Base-by-base conservation (phyloP, 139 green algal genomes). In the Coelastrella sp. region DNA sequence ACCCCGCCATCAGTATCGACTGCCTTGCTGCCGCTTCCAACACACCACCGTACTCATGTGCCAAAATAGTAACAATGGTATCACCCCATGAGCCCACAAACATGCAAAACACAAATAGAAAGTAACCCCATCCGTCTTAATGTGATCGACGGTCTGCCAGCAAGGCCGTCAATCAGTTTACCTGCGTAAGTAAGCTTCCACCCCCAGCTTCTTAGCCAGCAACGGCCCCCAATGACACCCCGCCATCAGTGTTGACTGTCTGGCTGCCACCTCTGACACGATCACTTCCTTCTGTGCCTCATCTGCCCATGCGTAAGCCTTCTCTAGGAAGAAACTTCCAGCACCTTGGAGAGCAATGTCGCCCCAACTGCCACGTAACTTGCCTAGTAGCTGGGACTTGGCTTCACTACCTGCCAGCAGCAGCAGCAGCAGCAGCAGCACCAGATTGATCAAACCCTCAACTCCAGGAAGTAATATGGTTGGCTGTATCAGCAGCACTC, bases 251-350 rank as follows among this genome's bases (percentile, higher is more conserved):
- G 64, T 16, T 7, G 20, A 20, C 64, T 91, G 77, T 13, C 66
- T 22, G 6, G 5, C 66, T 7, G 83, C 83, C 5, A 88, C 83
- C 16, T 80, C 83, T 3, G 4, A 20, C 66, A 88, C 83, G 11
- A 88, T 80, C 22, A 73, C 54, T 54, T 88, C 83, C 66, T 68
- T 66, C 5, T 78, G 47, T 8, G 64, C 65, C 32, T 56, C 32
- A 56, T 79, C 65, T 88, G 64, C 91, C 59, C 90, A 90, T 4
- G 66, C 84, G 64, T 92, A 96, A 71, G 85, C 93, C 75, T 89
- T 91, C 54, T 97, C 92, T 56, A 96, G 90, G 58, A 96, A 93
- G 83, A 93, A 92, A 79, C 71, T 94, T 60, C 87, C 88, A 2
- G 89, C 90, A 16, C 82, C 89, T 10, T 80, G 23, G 47, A 88